phyloP scores from a whole-genome alignment of 306 rosid genomes.

The Vigna radiata region DNA sequence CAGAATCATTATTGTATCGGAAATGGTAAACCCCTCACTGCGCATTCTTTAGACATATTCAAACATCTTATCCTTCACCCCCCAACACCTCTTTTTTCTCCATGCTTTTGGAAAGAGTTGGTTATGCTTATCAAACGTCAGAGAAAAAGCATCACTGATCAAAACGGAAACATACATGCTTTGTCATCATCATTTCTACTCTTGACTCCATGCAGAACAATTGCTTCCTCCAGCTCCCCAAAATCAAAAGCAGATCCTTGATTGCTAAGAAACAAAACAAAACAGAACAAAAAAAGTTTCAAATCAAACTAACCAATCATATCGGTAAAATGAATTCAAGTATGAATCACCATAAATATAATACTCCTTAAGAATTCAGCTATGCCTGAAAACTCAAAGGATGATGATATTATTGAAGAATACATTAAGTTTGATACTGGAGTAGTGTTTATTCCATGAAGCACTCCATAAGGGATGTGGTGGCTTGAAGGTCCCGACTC shows the following conservation, averaged over 20 bases:
- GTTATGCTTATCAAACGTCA: constrained; percentile 61
- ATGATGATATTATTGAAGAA: neutral
- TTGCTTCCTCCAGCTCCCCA: constrained; percentile 94
- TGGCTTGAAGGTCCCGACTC: constrained; percentile 79
- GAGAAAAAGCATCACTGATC: constrained; percentile 37
- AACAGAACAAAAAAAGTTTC: neutral
- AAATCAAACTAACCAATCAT: constrained; percentile 13
- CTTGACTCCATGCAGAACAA: constrained; percentile 78
- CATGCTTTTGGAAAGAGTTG: constrained; percentile 51
- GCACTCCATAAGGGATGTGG: constrained; percentile 71
- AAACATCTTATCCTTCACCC: constrained; percentile 41
- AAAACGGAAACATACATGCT: constrained; percentile 62
- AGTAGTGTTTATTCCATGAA: constrained; percentile 62
- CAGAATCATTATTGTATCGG: constrained; percentile 69
- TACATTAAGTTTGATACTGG: constrained; percentile 75
- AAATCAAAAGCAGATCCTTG: constrained; percentile 80
- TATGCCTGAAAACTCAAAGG: neutral
- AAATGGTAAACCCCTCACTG: constrained; percentile 57
- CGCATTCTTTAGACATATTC: constrained; percentile 59
- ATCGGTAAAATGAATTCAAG: constrained; percentile 1
- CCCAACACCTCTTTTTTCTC: constrained; percentile 40
- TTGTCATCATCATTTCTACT: constrained; percentile 74
- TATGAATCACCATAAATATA: neutral
- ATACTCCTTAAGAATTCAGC: neutral
- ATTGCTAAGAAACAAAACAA: constrained; percentile 53